Base-by-base conservation (phyloP, 257 asterid genomes). In the Fraxinus quadrangulata region DNA sequence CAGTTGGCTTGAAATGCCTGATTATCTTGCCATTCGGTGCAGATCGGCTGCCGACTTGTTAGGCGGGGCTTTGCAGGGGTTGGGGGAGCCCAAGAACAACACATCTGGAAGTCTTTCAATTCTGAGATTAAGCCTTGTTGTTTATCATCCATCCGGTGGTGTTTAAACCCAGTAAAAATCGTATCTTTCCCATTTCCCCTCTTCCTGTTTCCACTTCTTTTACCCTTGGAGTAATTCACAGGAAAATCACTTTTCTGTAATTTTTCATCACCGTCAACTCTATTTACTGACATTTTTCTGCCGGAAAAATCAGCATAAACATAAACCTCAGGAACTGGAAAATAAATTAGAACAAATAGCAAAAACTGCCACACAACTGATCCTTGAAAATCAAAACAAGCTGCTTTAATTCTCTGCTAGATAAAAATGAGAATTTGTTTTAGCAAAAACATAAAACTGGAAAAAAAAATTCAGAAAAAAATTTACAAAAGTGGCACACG, bases 1-100 rank as follows among this genome's bases (percentile, higher is more conserved):
- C 76, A 77, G 70, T 79, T 78, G 26, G 67, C 36, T 68, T 67
- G 71, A 34, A 34, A 59, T 10, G 54, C 72, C 73, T 77, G 69
- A 72, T 45, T 75, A 61, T 76, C 79, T 67, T 80, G 82, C 82
- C 71, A 59, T 33, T 74, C 73, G 49, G 75, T 24, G 88, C 88
- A 83, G 86, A 86, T 85, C 85, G 83, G 77, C 67, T 81, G 85
- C 79, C 56, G 78, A 70, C 66, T 65, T 12, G 76, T 54, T 9
- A 83, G 74, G 70, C 78, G 56, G 75, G 87, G 91, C 83, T 90
- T 89, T 36, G 86, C 88, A 0, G 97, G 96, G 78, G 97, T 92
- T 70, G 75, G 71, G 8, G 96, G 96, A 67, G 89, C 77, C 98
- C 96, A 89, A 19, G 86, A 81, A 75, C 77, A 72, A 76, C 83